These are phyloP conservation scores for Botrytis squamosa DNA, from an alignment of 2,329 filamentous ascomycete species.

Conservation along the genomic window DNA sequence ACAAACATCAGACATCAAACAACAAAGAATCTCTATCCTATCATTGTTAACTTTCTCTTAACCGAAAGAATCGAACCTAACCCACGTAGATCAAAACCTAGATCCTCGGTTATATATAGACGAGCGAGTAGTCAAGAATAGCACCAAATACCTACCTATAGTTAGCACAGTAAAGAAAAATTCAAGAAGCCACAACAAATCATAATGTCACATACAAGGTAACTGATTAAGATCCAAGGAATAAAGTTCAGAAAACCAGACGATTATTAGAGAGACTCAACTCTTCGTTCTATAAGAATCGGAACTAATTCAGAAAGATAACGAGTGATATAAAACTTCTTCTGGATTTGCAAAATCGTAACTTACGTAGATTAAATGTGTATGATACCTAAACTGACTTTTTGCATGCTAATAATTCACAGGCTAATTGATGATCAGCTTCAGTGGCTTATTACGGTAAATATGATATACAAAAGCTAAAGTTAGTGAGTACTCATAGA, in stretches of 20 bases:
- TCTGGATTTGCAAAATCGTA: fast-evolving
- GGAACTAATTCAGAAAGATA: no score
- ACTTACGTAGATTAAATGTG: background rate
- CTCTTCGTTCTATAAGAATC: fast-evolving
- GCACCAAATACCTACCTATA: no score
- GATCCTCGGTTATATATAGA: background rate
- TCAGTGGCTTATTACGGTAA: no score
- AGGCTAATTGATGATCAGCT: background rate
- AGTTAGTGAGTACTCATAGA: background rate
- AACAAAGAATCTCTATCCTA: fast-evolving
- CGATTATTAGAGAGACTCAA: background rate
- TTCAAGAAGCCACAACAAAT: fast-evolving
- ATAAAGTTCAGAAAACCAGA: background rate
- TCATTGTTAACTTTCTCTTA: background rate
- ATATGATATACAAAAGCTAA: no score
- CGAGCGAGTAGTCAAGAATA: background rate
- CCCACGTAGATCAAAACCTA: background rate
- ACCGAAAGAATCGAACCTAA: background rate
- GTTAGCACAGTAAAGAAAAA: no score
- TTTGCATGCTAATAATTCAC: no score
- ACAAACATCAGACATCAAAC: background rate
- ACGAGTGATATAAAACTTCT: background rate
- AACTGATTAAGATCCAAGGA: fast-evolving
- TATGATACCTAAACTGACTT: no score
- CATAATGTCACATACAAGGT: fast-evolving